Conservation (phyloP, 257 asterid species). For the Leonotis leonurus region DNA sequence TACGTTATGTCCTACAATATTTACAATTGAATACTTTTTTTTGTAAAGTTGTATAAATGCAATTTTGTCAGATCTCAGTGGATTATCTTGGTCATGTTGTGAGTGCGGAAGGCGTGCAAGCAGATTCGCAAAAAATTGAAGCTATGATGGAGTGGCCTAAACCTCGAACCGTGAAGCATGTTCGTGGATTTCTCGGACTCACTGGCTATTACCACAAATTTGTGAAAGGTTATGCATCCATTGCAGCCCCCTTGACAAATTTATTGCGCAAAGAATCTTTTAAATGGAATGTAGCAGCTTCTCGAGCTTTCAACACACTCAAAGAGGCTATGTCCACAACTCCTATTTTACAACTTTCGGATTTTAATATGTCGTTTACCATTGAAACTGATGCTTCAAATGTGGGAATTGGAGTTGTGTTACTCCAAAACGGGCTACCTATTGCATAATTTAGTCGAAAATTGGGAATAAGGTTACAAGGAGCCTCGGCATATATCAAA, state of each 20-base stretch:
- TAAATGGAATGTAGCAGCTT: background rate
- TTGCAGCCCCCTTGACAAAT: background rate
- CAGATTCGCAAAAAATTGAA: background rate
- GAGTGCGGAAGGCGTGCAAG: background rate
- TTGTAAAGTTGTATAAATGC: background rate
- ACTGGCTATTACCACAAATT: background rate
- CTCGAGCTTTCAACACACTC: background rate
- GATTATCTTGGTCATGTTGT: background rate
- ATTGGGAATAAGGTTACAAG: background rate
- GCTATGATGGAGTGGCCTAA: background rate
- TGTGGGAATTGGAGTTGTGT: background rate
- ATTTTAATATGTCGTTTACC: background rate
- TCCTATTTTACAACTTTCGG: background rate
- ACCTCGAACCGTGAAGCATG: background rate
- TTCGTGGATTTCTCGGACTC: background rate
- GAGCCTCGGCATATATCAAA: background rate
- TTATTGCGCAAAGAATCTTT: background rate
- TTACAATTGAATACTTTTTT: background rate
- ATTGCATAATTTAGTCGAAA: background rate
- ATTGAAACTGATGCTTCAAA: background rate
- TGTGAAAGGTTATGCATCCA: background rate
- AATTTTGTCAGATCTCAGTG: background rate
- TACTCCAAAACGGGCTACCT: background rate
- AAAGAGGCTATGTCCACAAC: background rate
- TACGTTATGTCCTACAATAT: background rate